Conservation (phyloP, 129 eudicot species). For the Pulicaria dysenterica region DNA sequence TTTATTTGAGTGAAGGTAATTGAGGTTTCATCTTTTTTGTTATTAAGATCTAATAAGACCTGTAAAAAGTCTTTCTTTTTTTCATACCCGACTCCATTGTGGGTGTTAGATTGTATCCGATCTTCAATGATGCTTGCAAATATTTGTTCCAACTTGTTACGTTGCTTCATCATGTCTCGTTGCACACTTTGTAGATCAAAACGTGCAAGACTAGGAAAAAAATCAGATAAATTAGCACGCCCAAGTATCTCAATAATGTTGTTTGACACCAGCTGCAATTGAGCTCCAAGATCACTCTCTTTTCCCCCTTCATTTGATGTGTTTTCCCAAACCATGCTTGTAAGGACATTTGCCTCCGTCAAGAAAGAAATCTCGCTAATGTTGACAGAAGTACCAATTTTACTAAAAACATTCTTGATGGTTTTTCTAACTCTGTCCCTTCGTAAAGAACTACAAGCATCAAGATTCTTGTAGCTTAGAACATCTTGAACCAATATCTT, state of each 20-base stretch:
- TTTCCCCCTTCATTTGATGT: conserved; percentile 30
- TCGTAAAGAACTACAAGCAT: conserved; percentile 2
- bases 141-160: conserved; percentile 39
- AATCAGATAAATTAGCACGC: conserved; percentile 46
- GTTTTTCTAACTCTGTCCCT: conserved; percentile 11
- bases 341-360: conserved; percentile 41
- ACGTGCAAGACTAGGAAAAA: conserved; percentile 39
- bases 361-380: conserved; percentile 41
- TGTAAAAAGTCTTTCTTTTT: conserved; percentile 8
- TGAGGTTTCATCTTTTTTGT: not conserved
- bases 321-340: conserved; percentile 56
- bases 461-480: not conserved
- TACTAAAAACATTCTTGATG: conserved; percentile 22
- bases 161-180: conserved; percentile 38
- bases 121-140: conserved; percentile 43
- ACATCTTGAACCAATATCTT: conserved; percentile 13
- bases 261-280: conserved; percentile 31
- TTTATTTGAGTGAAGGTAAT: conserved; percentile 1
- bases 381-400: conserved; percentile 38
- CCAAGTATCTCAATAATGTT: conserved; percentile 35
- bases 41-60: conserved; percentile 15
- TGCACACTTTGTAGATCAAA: conserved; percentile 58
- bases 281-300: conserved; percentile 24
- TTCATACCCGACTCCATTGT: not conserved
- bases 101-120: conserved; percentile 22